Evolutionary conservation across 148 eudicot species (phyloP), one percentile per base, ranked within the genome.

Genomic region (Euryodendron excelsum): DNA sequence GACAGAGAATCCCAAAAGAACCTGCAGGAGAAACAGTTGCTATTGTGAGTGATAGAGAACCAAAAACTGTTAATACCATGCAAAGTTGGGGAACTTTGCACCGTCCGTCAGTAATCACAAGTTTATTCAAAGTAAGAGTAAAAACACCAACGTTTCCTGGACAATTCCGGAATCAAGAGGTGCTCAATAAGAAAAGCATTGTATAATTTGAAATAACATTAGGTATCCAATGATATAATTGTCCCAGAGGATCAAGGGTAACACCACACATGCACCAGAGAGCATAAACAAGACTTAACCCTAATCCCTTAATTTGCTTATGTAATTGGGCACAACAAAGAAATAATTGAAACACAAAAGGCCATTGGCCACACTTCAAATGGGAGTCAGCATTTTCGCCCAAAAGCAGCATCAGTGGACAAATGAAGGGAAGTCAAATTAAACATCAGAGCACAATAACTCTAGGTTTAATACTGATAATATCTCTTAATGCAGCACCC

Each of bases 1-100:
- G 76, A 93, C 89, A 71, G 98, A 93, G 81, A 95, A 93, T 67
- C 98, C 98, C 85, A 95, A 75, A 80, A 95, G 96, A 62, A 95
- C 98, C 99, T 95, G 90, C 68, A 86, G 48, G 44, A 48, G 36
- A 73, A 80, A 36, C 1, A 65, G 66, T 61, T 33, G 74, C 69
- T 31, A 69, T 67, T 20, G n/a, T 72, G 55, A 78, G 75, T 70
- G 27, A 60, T 1, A 69, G 9, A 73, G 44, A 30, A 45, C 23
- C 10, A 67, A 67, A 67, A 67, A 39, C 41, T 20, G 45, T 17
- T 4, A 47, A 34, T 7, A 73, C 27, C 44, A 72, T 31, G 20
- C 67, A 31, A 63, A 63, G 33, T 21, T 31, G 39, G 67, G 44
- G 6, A 65, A 23, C 45, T 65, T 20, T n/a, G n/a, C n/a, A n/a